Evolutionary conservation across 805 yeast species (phyloP).

Genomic region (Starmerella khaoyaiensis): DNA sequence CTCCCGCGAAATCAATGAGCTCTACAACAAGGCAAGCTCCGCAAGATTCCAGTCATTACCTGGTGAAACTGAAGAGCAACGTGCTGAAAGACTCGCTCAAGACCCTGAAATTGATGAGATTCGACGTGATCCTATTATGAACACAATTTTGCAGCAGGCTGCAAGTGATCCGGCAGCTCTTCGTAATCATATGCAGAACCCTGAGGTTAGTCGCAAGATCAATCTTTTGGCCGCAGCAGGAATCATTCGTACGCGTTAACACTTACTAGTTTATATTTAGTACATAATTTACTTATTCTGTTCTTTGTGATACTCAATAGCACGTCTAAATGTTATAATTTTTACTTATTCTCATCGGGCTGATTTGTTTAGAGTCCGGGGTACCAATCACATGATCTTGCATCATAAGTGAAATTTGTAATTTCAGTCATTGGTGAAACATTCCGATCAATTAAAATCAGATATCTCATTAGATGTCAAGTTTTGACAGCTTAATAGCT

Average conservation of each 20-base stretch:
- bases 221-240: slow-evolving; percentile 91
- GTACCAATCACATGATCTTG: too few relatives aligned
- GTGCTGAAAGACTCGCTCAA: slow-evolving; percentile 75
- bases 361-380: too few relatives aligned
- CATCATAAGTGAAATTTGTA: too few relatives aligned
- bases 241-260: slow-evolving; percentile 72
- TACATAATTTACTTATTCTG: not conserved
- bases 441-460: too few relatives aligned
- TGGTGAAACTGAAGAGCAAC: slow-evolving; percentile 88
- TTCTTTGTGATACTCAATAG: too few relatives aligned
- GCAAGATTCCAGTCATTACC: slow-evolving; percentile 68
- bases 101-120: slow-evolving; percentile 92
- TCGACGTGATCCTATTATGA: slow-evolving; percentile 95
- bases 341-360: too few relatives aligned
- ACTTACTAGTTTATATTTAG: not conserved
- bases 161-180: slow-evolving; percentile 91
- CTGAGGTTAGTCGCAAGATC: slow-evolving; percentile 78
- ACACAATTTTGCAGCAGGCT: slow-evolving; percentile 86
- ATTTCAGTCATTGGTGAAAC: too few relatives aligned
- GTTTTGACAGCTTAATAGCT: slow-evolving; percentile 10
- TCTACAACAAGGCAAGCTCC: slow-evolving; percentile 60
- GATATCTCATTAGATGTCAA: too few relatives aligned
- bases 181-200: slow-evolving; percentile 95
- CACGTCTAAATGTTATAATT: too few relatives aligned
- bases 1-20: slow-evolving; percentile 65